Evolutionary conservation across 805 yeast species (phyloP).

Genomic region (Kluyveromyces lactis): DNA sequence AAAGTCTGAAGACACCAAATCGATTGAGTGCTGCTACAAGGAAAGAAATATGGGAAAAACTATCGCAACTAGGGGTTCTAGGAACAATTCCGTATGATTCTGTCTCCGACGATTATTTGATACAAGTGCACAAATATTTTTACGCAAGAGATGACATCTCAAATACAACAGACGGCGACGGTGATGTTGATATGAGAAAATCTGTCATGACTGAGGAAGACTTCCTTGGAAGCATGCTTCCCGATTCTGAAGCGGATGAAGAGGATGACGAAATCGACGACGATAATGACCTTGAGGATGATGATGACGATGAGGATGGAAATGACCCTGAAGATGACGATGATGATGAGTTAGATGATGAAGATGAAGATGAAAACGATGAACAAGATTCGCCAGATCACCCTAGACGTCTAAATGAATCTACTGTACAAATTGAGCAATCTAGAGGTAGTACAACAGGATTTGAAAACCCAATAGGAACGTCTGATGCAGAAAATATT

Average conservation of each 20-base stretch:
- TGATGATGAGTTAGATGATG: constrained; percentile 10
- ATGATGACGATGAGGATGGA: constrained; percentile 7
- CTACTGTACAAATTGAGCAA: neutral
- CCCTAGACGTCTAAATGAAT: neutral
- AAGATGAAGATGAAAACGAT: constrained; percentile 7
- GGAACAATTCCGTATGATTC: constrained; percentile 27
- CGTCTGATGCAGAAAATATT: constrained; percentile 9
- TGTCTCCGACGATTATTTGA: constrained; percentile 23
- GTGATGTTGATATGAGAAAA: neutral
- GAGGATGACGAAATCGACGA: constrained; percentile 5
- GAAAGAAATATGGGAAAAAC: constrained; percentile 27
- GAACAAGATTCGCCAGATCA: constrained; percentile 3
- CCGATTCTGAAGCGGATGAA: constrained; percentile 3
- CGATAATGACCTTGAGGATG: constrained; percentile 8
- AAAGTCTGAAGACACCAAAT: constrained; percentile 5
- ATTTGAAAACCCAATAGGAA: constrained; percentile 2
- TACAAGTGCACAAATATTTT: constrained; percentile 26
- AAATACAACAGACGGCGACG: neutral
- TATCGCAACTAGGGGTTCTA: constrained; percentile 24
- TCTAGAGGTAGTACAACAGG: too few relatives aligned
- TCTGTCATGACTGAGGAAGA: constrained; percentile 2
- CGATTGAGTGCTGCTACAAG: constrained; percentile 13
- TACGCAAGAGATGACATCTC: constrained; percentile 13
- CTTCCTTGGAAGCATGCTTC: neutral
- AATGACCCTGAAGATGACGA: constrained; percentile 11